phyloP scores from a whole-genome alignment of 306 rosid species.

The Cercis canadensis region DNA sequence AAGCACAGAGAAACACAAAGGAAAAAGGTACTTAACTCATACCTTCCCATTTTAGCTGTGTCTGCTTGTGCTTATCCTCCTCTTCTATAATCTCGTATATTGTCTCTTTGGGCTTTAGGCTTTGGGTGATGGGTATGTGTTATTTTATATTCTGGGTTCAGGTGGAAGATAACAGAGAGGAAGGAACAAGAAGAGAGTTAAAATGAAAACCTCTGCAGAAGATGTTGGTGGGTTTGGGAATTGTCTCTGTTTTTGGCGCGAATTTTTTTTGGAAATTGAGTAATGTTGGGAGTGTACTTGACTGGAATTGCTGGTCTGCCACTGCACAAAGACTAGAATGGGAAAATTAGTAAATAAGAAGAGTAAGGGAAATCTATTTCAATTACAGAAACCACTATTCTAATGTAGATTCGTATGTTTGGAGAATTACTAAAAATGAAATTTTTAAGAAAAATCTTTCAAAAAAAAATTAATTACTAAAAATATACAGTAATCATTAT shows the following conservation, averaged over 20 bases:
- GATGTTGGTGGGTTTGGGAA: not conserved
- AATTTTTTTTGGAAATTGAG: too few species aligned
- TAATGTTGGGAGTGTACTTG: too few species aligned
- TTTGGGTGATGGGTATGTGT: not conserved
- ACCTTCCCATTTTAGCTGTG: conserved; percentile 33
- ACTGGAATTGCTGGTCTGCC: too few species aligned
- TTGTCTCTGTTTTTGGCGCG: not conserved
- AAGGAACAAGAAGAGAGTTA: not conserved
- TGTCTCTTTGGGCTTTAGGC: not conserved
- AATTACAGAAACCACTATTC: too few species aligned
- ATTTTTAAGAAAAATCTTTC: too few species aligned
- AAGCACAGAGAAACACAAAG: conserved; percentile 23
- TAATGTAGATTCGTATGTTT: too few species aligned
- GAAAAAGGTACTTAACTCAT: not conserved
- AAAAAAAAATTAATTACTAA: too few species aligned
- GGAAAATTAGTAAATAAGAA: too few species aligned
- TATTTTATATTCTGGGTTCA: not conserved
- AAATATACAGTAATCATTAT: too few species aligned
- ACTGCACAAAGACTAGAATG: too few species aligned
- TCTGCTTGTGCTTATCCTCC: conserved; percentile 4
- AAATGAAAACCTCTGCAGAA: not conserved
- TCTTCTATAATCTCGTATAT: not conserved
- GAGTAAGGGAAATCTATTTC: too few species aligned
- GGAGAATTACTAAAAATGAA: too few species aligned
- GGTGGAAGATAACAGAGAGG: not conserved